A percentile compares a stretch with the other conserved stretches of the same genome.
Conservation (phyloP, 2,329 filamentous ascomycete genomes). For the Dichotomopilus funicola region DNA sequence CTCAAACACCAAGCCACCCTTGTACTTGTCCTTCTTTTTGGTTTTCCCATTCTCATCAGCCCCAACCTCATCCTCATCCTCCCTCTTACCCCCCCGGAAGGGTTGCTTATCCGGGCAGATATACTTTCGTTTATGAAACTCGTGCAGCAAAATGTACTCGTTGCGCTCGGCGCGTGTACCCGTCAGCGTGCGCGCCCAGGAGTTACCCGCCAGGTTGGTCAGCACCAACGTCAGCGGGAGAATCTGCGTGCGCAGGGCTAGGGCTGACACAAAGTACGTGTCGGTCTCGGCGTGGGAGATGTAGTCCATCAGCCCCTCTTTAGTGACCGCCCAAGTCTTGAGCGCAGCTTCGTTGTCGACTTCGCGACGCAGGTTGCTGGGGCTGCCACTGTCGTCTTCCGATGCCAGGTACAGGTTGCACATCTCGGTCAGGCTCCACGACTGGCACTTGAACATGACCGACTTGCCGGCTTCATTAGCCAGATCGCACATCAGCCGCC, state of each 20-base stretch:
- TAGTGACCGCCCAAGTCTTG: conserved; percentile 77
- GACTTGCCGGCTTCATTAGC: conserved; percentile 97
- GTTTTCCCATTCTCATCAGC: conserved; percentile 44
- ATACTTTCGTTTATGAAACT: conserved; percentile 94
- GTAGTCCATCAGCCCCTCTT: conserved; percentile 85
- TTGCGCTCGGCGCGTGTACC: conserved; percentile 96
- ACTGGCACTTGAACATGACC: conserved; percentile 93
- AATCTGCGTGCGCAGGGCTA: conserved; percentile 85
- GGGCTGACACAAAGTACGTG: conserved; percentile 89
- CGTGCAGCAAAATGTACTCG: conserved; percentile 97
- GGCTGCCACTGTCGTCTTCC: conserved; percentile 28
- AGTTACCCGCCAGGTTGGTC: conserved; percentile 95
- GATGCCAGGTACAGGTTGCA: conserved; percentile 79
- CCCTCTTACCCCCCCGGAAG: conserved; percentile 72
- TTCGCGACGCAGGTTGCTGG: conserved; percentile 61
- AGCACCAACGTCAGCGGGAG: conserved; percentile 89
- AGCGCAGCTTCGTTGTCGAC: conserved; percentile 83
- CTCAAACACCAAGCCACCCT: conserved; percentile 96
- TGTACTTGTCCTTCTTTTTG: conserved; percentile 99
- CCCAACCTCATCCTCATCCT: conserved; percentile 59
- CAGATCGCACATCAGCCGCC: conserved; percentile 85
- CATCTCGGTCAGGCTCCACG: conserved; percentile 98
- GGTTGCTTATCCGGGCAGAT: conserved; percentile 94
- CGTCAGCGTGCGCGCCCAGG: conserved; percentile 91
- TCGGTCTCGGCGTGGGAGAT: conserved; percentile 90